These are phyloP conservation scores for Hamamelis virginiana DNA, from an alignment of 164 flowering plant genomes.

Conservation along the genomic window DNA sequence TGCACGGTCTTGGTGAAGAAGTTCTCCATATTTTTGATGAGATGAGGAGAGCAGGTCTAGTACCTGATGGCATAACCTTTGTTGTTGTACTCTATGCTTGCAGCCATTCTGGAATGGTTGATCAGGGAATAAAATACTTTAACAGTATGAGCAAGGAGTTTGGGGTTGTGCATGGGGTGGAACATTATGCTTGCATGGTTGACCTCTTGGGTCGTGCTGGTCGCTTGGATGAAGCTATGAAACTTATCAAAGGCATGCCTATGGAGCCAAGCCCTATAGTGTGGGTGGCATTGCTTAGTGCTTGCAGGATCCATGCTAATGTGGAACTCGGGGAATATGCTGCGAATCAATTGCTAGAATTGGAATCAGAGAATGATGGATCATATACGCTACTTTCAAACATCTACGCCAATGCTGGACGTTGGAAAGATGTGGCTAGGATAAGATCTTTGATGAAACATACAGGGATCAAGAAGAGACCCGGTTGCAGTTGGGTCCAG, in stretches of 20 bases:
- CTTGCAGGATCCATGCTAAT: slow-evolving; percentile 59
- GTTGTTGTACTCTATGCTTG: slow-evolving; percentile 74
- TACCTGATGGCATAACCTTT: slow-evolving; percentile 63
- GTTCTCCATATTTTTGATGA: slow-evolving; percentile 52
- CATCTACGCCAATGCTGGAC: slow-evolving; percentile 70
- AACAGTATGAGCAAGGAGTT: slow-evolving; percentile 49
- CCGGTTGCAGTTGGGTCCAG: slow-evolving; percentile 81
- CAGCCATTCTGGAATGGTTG: slow-evolving; percentile 79
- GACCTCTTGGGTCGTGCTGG: slow-evolving; percentile 82
- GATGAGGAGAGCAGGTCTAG: slow-evolving; percentile 47
- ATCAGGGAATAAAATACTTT: slow-evolving; percentile 50
- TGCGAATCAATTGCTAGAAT: slow-evolving; percentile 33
- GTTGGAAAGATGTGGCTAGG: slow-evolving; percentile 79
- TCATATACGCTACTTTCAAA: slow-evolving; percentile 73
- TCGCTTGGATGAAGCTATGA: slow-evolving; percentile 55
- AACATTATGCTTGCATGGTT: slow-evolving; percentile 75
- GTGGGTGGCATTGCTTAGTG: slow-evolving; percentile 72
- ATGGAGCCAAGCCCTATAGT: slow-evolving; percentile 57
- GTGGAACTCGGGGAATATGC: slow-evolving; percentile 72
- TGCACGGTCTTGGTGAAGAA: slow-evolving; percentile 70
- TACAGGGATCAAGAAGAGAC: slow-evolving; percentile 68
- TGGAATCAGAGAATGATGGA: slow-evolving; percentile 57
- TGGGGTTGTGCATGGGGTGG: slow-evolving; percentile 51
- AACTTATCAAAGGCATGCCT: slow-evolving; percentile 59
- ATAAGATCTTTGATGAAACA: slow-evolving; percentile 59